These are phyloP conservation scores for Penicillium sp. DNA, from an alignment of 2,329 filamentous ascomycete species.

Conservation along the genomic window DNA sequence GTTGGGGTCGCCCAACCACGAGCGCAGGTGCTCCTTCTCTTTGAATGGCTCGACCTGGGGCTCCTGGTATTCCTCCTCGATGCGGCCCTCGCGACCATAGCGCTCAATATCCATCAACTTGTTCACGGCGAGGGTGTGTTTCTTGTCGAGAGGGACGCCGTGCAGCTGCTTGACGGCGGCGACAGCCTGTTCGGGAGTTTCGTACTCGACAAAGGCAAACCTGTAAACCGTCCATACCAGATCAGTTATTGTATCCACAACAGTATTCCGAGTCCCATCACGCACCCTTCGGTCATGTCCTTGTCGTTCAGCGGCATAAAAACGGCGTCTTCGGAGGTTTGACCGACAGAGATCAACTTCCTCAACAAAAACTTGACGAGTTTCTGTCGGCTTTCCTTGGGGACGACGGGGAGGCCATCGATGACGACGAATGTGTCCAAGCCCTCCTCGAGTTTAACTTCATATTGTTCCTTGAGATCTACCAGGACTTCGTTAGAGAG, in stretches of 20 bases:
- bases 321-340: constrained; percentile 77
- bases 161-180: constrained; percentile 87
- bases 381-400: constrained; percentile 85
- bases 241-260: constrained; percentile 14
- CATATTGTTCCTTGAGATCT: constrained; percentile 89
- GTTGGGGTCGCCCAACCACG: constrained; percentile 83
- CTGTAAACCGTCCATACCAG: constrained; percentile 44
- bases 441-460: constrained; percentile 92
- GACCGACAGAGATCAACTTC: constrained; percentile 83
- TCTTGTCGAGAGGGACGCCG: constrained; percentile 86
- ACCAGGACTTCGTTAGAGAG: constrained; percentile 23
- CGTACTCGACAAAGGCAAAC: constrained; percentile 96
- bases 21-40: constrained; percentile 91
- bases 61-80: constrained; percentile 83
- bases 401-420: constrained; percentile 87
- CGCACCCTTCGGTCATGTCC: constrained; percentile 79
- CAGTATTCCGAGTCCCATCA: constrained; percentile 11
- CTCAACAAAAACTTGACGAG: constrained; percentile 93
- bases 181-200: constrained; percentile 80
- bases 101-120: constrained; percentile 98
- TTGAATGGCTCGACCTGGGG: constrained; percentile 79
- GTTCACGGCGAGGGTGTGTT: constrained; percentile 91
- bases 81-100: constrained; percentile 85
- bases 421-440: constrained; percentile 95
- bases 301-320: constrained; percentile 91